These are phyloP conservation scores for Didymella glomerata DNA, from an alignment of 2,329 filamentous ascomycete genomes.

Conservation along the genomic window DNA sequence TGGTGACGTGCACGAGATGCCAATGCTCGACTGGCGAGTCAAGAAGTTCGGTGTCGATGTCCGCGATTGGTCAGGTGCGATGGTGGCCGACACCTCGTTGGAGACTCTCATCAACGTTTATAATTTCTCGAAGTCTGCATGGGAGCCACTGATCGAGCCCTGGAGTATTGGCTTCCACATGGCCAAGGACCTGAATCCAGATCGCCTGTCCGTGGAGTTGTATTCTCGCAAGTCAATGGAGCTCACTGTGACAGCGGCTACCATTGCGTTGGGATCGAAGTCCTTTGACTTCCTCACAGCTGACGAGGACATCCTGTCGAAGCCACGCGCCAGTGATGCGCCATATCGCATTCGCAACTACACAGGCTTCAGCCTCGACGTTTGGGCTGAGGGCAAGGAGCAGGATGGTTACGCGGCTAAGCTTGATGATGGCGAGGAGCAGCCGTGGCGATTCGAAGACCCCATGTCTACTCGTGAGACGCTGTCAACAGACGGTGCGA, in stretches of 20 bases:
- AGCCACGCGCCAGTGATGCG: slow-evolving; percentile 88
- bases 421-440: slow-evolving; percentile 87
- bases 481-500: slow-evolving; percentile 81
- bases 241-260: slow-evolving; percentile 89
- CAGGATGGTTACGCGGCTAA: slow-evolving; percentile 76
- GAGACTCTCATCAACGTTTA: slow-evolving; percentile 97
- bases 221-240: slow-evolving; percentile 91
- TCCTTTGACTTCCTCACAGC: slow-evolving; percentile 88
- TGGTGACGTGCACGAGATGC: slow-evolving; percentile 93
- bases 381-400: slow-evolving; percentile 77
- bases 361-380: slow-evolving; percentile 87
- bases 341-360: slow-evolving; percentile 95
- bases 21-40: slow-evolving; percentile 90
- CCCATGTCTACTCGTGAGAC: slow-evolving; percentile 96
- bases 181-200: slow-evolving; percentile 76
- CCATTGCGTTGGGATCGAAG: slow-evolving; percentile 91
- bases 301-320: slow-evolving; percentile 90
- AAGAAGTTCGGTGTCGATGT: slow-evolving; percentile 87
- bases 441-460: slow-evolving; percentile 95
- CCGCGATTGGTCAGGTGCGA: slow-evolving; percentile 86
- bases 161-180: slow-evolving; percentile 95
- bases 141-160: slow-evolving; percentile 95
- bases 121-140: slow-evolving; percentile 98
- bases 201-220: slow-evolving; percentile 81
- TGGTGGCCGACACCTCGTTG: slow-evolving; percentile 88